These are phyloP conservation scores for Penicillium taxi DNA, from an alignment of 495 filamentous ascomycete species.

Conservation along the genomic window DNA sequence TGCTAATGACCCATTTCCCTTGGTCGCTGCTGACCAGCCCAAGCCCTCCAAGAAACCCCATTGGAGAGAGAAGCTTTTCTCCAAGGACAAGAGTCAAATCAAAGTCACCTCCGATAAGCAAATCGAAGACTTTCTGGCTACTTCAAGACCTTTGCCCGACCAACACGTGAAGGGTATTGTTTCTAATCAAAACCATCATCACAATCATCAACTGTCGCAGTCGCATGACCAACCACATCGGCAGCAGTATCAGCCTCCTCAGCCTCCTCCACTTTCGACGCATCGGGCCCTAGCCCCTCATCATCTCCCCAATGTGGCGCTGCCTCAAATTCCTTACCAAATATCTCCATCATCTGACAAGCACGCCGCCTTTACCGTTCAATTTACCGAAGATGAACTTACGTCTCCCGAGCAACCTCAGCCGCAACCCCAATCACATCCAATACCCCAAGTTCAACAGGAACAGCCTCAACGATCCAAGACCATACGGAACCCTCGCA, in stretches of 20 bases:
- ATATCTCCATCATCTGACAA: constrained; percentile 9
- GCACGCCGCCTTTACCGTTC: constrained; percentile 15
- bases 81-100: constrained; percentile 32
- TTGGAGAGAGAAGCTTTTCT: constrained; percentile 45
- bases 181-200: constrained; percentile 3
- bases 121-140: constrained; percentile 40
- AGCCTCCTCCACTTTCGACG: constrained; percentile 10
- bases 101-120: constrained; percentile 30
- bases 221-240: no score
- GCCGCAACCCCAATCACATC: background rate
- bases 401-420: constrained; percentile 7
- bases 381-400: no score
- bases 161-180: no score
- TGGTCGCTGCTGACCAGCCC: constrained; percentile 28
- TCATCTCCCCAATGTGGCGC: constrained; percentile 14
- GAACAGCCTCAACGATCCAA: no score
- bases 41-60: constrained; percentile 30
- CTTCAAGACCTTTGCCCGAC: constrained; percentile 6
- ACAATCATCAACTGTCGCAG: no score
- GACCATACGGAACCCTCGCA: constrained; percentile 26
- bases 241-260: background rate
- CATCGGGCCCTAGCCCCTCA: constrained; percentile 21
- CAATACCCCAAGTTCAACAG: constrained; percentile 4
- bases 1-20: constrained; percentile 34
- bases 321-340: constrained; percentile 9